Evolutionary conservation across 1,284 basidiomycete species (phyloP), one percentile per base, ranked within the genome.

Genomic region (Ceratobasidium sp.): DNA sequence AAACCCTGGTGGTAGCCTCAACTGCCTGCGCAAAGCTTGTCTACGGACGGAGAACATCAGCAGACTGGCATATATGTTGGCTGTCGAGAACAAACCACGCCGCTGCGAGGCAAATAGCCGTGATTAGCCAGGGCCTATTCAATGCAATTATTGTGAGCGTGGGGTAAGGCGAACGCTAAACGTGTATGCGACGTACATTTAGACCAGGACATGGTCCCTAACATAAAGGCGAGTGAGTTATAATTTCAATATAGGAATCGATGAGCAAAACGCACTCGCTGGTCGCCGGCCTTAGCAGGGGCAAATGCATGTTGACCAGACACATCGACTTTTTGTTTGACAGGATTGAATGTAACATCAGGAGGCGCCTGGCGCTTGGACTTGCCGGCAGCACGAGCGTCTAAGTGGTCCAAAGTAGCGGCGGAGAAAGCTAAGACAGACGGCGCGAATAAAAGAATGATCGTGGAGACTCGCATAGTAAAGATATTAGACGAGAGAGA

Each of bases 181-280:
- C 49, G n/a, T 46, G 10, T 10, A 46, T 28, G 13, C 3, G n/a
- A 64, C 71, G 7, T 53, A 73, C 71, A 51, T 73, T 73, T 2
- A 73, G 46, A 5, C 71, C 71, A 4, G 71, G 40, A 18, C 71
- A 73, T 12, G 71, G 71, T 13, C 71, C 71, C 71, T 73, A 51
- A 18, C 5, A 28, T 2, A 6, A 28, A 23, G 12, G 2, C 58
- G 51, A 23, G 49, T 39, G 7, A 33, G 68, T 10, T n/a, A n/a
- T n/a, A n/a, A 9, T 60, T 10, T 15, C 13, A 20, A 13, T 42
- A 18, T 4, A 63, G 10, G 3, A 28, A 12, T 63, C 2, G 58
- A 23, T n/a, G n/a, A 73, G 40, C 64, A 61, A 33, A 28, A 73
- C 58, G 3, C 28, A 73, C 71, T 10, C 71, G 56, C 53, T 64